Conservation (phyloP, 140 eudicot species). For the Bidens hawaiensis region DNA sequence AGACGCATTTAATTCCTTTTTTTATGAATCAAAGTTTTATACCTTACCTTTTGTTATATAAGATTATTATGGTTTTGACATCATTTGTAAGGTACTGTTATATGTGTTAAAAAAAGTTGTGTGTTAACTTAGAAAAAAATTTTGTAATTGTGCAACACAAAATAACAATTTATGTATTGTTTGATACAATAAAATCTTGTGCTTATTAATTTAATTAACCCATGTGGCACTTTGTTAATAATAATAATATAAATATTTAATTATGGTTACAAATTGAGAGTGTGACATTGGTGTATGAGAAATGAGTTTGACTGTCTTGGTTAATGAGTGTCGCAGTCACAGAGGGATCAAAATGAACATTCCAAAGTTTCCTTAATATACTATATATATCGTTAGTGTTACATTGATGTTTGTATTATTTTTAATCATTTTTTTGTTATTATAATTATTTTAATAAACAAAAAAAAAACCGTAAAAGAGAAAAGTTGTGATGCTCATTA, state of each 20-base stretch:
- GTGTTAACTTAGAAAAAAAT: background rate
- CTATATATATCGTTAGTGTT: no score
- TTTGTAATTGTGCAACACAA: background rate
- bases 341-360: background rate
- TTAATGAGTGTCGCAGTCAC: slow-evolving; percentile 11
- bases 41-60: no score
- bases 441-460: background rate
- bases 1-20: background rate
- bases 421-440: background rate
- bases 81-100: no score
- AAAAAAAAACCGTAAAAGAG: background rate
- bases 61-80: no score
- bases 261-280: slow-evolving; percentile 9
- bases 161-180: background rate
- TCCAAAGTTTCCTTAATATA: slow-evolving; percentile 6
- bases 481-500: no score
- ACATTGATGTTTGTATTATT: background rate
- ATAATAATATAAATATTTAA: background rate
- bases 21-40: background rate
- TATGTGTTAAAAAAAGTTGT: no score
- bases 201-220: background rate
- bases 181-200: background rate
- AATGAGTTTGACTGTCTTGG: slow-evolving; percentile 33
- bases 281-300: slow-evolving; percentile 26
- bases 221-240: slow-evolving; percentile 7